Evolutionary conservation across 139 green algal genomes (phyloP), one percentile per base, ranked within the genome.

Genomic region (Pleodorina starrii): DNA sequence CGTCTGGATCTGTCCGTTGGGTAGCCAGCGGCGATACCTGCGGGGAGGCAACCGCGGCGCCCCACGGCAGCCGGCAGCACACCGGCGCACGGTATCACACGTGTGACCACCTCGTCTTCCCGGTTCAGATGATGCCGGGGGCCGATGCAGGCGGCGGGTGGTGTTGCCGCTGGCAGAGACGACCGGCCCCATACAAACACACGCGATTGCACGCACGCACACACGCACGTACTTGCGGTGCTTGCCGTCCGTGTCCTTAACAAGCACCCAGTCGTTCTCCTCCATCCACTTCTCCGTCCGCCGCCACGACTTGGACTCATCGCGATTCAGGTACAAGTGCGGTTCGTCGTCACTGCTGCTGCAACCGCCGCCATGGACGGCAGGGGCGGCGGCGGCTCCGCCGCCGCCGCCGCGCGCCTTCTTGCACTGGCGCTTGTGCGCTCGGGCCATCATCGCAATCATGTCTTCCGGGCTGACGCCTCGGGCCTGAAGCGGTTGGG

Each of bases 21-120:
- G 84, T 35, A 89, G 84, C 84, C 72, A 25, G 9, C 84, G 84
- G 25, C 84, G 84, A 36, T 89, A 89, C 84, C 69, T 89, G 84
- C 5, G 29, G 54, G 21, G n/a, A n/a, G 59, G 36, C 57, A 68
- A n/a, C 14, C 48, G 48, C 12, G 48, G 11, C 11, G 48, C 48
- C 48, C 48, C 48, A n/a, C n/a, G n/a, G n/a, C n/a, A n/a, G n/a
- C n/a, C n/a, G n/a, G n/a, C n/a, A n/a, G n/a, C n/a, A n/a, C n/a
- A n/a, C n/a, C n/a, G n/a, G n/a, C n/a, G n/a, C n/a, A n/a, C n/a
- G n/a, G n/a, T n/a, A n/a, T n/a, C n/a, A n/a, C n/a, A n/a, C n/a
- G n/a, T n/a, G n/a, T n/a, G n/a, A n/a, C n/a, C n/a, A n/a, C n/a
- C n/a, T n/a, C n/a, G n/a, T n/a, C n/a, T n/a, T n/a, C n/a, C n/a